Percentiles rank a stretch among this genome's conserved stretches.
These are phyloP conservation scores for Aureobasidium sp. DNA, from an alignment of 2,329 filamentous ascomycete genomes.

Conservation along the genomic window DNA sequence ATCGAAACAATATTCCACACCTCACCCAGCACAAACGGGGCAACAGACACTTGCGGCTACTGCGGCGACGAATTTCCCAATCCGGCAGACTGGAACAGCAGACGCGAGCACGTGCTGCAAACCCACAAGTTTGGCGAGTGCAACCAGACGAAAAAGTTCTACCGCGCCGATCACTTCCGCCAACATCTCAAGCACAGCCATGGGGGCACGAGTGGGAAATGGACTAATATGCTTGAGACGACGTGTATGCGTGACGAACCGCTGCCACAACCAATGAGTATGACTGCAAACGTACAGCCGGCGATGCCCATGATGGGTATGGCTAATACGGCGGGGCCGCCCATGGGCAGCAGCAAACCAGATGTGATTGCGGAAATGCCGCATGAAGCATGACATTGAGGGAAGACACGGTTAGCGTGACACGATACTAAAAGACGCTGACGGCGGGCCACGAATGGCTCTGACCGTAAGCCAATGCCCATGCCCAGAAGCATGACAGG, in stretches of 20 bases:
- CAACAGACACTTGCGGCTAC: constrained; percentile 78
- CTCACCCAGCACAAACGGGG: constrained; percentile 50
- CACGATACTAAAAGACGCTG: not conserved
- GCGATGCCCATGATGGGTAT: constrained; percentile 3
- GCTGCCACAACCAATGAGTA: constrained; percentile 36
- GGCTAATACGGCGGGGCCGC: not conserved
- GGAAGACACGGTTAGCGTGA: not conserved
- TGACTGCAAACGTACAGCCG: not conserved
- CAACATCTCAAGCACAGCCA: constrained; percentile 98
- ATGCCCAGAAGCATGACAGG: not conserved
- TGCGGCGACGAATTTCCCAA: constrained; percentile 90
- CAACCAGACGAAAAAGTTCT: constrained; percentile 98
- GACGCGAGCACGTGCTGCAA: constrained; percentile 78
- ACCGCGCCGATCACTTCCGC: constrained; percentile 91
- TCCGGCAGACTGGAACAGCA: constrained; percentile 78
- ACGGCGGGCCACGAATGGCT: not conserved
- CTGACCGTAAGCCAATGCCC: not conserved
- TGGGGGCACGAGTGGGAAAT: constrained; percentile 90
- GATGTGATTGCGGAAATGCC: constrained; percentile 14
- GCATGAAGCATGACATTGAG: constrained; percentile 14
- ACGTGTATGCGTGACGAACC: constrained; percentile 92
- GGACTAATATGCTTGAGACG: constrained; percentile 96
- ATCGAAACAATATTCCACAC: constrained; percentile 79
- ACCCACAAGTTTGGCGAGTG: constrained; percentile 97
- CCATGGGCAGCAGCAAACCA: constrained; percentile 11